Evolutionary conservation across 805 yeast genomes (phyloP).

Genomic region (Ogataea nakhonphanomensis): DNA sequence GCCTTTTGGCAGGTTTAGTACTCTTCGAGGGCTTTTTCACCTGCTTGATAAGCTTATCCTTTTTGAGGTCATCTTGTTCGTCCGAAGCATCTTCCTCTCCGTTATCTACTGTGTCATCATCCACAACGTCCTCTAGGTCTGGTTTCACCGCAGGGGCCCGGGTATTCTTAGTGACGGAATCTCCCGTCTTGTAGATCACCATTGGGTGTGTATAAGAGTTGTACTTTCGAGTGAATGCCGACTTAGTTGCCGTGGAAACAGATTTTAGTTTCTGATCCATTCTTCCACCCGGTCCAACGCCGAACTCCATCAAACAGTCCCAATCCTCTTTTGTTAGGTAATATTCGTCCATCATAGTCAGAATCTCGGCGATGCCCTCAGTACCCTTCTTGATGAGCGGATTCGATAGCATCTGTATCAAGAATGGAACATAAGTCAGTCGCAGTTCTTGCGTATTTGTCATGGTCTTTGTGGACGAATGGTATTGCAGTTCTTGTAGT

Average conservation of each 20-base stretch:
- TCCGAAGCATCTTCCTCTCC: conserved; percentile 43
- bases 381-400: conserved; percentile 57
- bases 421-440: conserved; percentile 66
- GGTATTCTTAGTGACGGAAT: conserved; percentile 44
- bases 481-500: conserved; percentile 85
- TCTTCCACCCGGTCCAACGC: conserved; percentile 54
- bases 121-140: conserved; percentile 69
- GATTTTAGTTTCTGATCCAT: conserved; percentile 49
- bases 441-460: conserved; percentile 75
- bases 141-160: conserved; percentile 37
- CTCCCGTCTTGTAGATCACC: conserved; percentile 74
- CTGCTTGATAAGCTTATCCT: conserved; percentile 62
- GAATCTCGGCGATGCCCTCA: conserved; percentile 63
- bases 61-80: conserved; percentile 47
- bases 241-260: conserved; percentile 72
- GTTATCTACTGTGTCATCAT: conserved; percentile 41
- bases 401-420: conserved; percentile 51
- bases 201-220: conserved; percentile 77
- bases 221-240: conserved; percentile 84
- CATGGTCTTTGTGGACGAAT: conserved; percentile 74
- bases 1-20: conserved; percentile 9
- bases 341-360: conserved; percentile 77
- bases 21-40: conserved; percentile 24
- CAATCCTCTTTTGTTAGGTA: conserved; percentile 88
- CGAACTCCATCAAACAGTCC: conserved; percentile 82